Percentiles rank a stretch among this genome's conserved stretches.
phyloP scores from a whole-genome alignment of 202 grass and related monocot species.

The Digitaria exilis region DNA sequence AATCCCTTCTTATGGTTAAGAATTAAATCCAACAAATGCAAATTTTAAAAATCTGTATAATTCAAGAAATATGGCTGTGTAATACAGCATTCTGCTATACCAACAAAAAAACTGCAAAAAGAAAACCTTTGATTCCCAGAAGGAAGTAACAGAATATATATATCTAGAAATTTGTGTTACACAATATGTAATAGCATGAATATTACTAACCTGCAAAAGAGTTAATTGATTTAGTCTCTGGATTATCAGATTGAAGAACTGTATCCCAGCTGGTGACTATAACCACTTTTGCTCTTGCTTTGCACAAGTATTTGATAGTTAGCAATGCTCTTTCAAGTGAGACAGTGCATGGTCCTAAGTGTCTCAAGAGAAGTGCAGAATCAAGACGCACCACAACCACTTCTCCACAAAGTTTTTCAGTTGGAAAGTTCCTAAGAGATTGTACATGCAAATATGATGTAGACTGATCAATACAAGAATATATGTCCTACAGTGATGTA shows the following conservation, averaged over 20 bases:
- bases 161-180: not conserved
- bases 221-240: constrained; percentile 47
- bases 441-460: constrained; percentile 70
- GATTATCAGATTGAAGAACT: constrained; percentile 43
- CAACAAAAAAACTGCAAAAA: constrained; percentile 15
- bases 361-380: constrained; percentile 53
- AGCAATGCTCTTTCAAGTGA: constrained; percentile 62
- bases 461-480: constrained; percentile 31
- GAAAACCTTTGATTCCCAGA: not conserved
- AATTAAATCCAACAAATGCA: not conserved
- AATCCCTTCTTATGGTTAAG: not conserved
- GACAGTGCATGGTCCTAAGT: constrained; percentile 43
- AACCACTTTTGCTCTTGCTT: constrained; percentile 76
- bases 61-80: not conserved
- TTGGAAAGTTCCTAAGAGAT: constrained; percentile 75
- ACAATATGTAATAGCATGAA: constrained; percentile 14
- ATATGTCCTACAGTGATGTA: constrained; percentile 34
- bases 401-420: constrained; percentile 75
- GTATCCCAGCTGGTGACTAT: constrained; percentile 70
- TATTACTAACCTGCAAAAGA: constrained; percentile 66
- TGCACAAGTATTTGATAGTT: constrained; percentile 78
- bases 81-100: constrained; percentile 9
- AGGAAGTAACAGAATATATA: constrained; percentile 23
- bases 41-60: not conserved
- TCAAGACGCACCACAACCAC: constrained; percentile 80